Conservation (phyloP, 495 filamentous ascomycete genomes). For the Neurospora sp. region DNA sequence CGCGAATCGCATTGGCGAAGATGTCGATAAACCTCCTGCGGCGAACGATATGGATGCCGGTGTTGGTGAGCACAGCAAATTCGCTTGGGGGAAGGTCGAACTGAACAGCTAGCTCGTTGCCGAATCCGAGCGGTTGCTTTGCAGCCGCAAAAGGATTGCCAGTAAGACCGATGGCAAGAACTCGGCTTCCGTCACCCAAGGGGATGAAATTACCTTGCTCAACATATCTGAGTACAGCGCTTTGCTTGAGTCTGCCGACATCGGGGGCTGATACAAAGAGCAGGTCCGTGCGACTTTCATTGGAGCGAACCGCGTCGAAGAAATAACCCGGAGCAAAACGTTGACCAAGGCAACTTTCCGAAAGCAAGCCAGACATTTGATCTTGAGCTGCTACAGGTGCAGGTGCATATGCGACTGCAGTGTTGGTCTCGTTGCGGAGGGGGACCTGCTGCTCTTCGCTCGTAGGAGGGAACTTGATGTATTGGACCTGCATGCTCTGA, state of each 20-base stretch:
- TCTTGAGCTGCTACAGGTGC: neutral
- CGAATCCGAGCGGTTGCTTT: constrained; percentile 67
- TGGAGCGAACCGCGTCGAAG: constrained; percentile 57
- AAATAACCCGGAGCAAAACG: constrained; percentile 86
- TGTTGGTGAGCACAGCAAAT: constrained; percentile 83
- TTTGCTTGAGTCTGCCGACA: constrained; percentile 63
- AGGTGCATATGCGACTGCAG: constrained; percentile 11
- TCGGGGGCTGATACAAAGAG: constrained; percentile 85
- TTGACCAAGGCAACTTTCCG: constrained; percentile 29
- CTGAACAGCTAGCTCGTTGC: constrained; percentile 90
- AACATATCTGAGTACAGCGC: constrained; percentile 35
- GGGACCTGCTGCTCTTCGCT: constrained; percentile 11
- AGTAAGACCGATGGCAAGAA: constrained; percentile 67
- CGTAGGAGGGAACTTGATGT: constrained; percentile 75
- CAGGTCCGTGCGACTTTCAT: constrained; percentile 42
- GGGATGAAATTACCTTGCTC: constrained; percentile 71
- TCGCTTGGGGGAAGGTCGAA: constrained; percentile 74
- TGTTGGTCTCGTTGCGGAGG: constrained; percentile 14
- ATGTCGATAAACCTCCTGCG: constrained; percentile 83
- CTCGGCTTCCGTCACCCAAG: constrained; percentile 46
- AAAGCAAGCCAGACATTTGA: neutral
- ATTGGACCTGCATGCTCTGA: constrained; percentile 93
- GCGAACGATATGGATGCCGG: constrained; percentile 73
- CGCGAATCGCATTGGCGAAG: constrained; percentile 69
- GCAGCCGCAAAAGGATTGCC: constrained; percentile 59